Conservation (phyloP, 495 filamentous ascomycete species). For the Astrothelium subdiscretum region DNA sequence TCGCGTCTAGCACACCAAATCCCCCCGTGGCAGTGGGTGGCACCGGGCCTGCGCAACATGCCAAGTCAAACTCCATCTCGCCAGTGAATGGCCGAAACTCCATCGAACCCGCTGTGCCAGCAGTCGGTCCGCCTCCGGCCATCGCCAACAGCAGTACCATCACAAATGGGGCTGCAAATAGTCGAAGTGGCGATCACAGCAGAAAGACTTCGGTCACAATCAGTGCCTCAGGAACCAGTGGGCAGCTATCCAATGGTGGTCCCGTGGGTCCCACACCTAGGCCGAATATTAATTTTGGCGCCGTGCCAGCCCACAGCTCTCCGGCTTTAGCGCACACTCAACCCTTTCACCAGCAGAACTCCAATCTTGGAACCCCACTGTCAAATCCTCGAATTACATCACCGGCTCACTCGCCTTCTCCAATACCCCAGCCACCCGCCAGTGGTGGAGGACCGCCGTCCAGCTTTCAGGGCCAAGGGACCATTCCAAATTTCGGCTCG, state of each 20-base stretch:
- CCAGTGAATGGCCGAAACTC: constrained; percentile 72
- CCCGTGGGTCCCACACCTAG: constrained; percentile 46
- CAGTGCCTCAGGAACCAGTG: constrained; percentile 61
- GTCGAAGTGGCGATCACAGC: constrained; percentile 45
- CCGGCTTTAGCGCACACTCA: constrained; percentile 53
- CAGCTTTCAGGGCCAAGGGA: constrained; percentile 49
- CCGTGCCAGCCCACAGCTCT: constrained; percentile 50
- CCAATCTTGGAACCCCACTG: constrained; percentile 41
- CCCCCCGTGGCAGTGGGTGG: constrained; percentile 58
- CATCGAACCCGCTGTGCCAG: constrained; percentile 59
- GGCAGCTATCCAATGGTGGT: constrained; percentile 65
- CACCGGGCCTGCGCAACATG: constrained; percentile 58
- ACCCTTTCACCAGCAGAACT: constrained; percentile 36
- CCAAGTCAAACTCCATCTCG: constrained; percentile 63
- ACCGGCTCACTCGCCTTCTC: constrained; percentile 64
- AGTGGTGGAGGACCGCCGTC: constrained; percentile 78
- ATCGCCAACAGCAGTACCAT: constrained; percentile 57
- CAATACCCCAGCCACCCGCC: constrained; percentile 75
- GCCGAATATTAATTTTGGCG: constrained; percentile 63
- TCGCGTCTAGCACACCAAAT: constrained; percentile 56
- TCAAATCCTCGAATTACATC: constrained; percentile 49
- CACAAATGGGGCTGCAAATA: constrained; percentile 40
- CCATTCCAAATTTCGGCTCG: constrained; percentile 68
- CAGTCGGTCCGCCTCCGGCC: constrained; percentile 33
- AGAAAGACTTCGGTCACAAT: constrained; percentile 74